Evolutionary conservation across 257 asterid species (phyloP), one percentile per base, ranked within the genome.

Genomic region (Plantago ovata): DNA sequence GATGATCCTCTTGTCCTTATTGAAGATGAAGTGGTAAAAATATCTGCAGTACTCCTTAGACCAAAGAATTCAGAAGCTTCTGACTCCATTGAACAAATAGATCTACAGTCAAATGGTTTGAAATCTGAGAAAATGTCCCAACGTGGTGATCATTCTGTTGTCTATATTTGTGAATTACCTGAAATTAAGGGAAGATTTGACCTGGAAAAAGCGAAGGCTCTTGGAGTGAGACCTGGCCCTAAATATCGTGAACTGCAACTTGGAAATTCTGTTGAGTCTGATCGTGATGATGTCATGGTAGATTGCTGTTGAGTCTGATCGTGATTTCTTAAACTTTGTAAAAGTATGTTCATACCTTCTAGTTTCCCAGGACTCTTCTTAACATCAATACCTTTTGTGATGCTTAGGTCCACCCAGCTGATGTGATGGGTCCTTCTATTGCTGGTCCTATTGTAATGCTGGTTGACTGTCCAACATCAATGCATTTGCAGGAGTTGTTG

Each of bases 101-200:
- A 49, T 51, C 13, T 36, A 38, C 68, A 44, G 45, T 40, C 38
- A 18, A 60, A 73, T 69, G 48, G 70, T 57, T 42, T 73, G 16
- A 65, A 58, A 64, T 19, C 63, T 22, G 63, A 24, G 28, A 65
- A 70, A 52, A 63, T 64, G 12, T 32, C 69, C 19, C 86, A 81
- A 61, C 86, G 95, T 21, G 95, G 97, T 13, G 94, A 84, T 76
- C 69, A 84, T 62, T 79, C 99, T 10, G 97, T 89, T 50, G 49
- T 82, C 16, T 93, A 93, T 75, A 74, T 86, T 28, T 89, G 94
- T 70, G 99, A 93, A 72, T 70, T 93, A 69, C 82, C 97, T 20
- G 99, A 93, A 69, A 89, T 89, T 61, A 79, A 82, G 77, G 99
- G 98, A 33, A 89, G 80, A 75, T 89, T 93, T 56, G 92, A 93